Conservation (phyloP, 345 rosid genomes). For the Linum usitatissimum region DNA sequence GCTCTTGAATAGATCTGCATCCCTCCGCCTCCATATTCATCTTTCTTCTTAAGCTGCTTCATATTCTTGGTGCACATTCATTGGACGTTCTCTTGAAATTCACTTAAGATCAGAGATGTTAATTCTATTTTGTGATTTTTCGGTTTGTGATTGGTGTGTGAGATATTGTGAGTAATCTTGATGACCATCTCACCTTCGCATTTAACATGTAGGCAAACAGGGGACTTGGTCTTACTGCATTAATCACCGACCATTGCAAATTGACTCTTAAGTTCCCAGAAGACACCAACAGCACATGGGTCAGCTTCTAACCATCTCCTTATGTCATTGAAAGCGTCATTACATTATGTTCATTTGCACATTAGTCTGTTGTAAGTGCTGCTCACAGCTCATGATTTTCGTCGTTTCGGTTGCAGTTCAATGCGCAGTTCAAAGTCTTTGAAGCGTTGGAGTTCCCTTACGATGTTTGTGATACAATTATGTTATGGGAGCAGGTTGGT, state of each 20-base stretch:
- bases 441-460: constrained; percentile 87
- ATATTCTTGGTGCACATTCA: not conserved
- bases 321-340: not conserved
- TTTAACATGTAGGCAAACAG: constrained; percentile 48
- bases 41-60: not conserved
- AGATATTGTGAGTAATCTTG: not conserved
- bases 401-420: constrained; percentile 45
- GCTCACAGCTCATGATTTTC: constrained; percentile 1
- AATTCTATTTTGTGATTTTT: not conserved
- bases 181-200: not conserved
- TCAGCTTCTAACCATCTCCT: constrained; percentile 20
- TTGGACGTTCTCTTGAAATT: not conserved
- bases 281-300: constrained; percentile 98
- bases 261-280: constrained; percentile 74
- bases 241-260: constrained; percentile 64
- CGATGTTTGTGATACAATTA: constrained; percentile 78
- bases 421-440: constrained; percentile 67
- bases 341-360: not conserved
- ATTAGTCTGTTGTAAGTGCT: not conserved
- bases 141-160: not conserved
- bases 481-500: constrained; percentile 95
- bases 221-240: constrained; percentile 82
- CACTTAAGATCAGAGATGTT: not conserved
- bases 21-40: constrained; percentile 6
- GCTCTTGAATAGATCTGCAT: not conserved